These are phyloP conservation scores for Amanita subjunquillea DNA, from an alignment of 768 basidiomycete genomes.

Conservation along the genomic window DNA sequence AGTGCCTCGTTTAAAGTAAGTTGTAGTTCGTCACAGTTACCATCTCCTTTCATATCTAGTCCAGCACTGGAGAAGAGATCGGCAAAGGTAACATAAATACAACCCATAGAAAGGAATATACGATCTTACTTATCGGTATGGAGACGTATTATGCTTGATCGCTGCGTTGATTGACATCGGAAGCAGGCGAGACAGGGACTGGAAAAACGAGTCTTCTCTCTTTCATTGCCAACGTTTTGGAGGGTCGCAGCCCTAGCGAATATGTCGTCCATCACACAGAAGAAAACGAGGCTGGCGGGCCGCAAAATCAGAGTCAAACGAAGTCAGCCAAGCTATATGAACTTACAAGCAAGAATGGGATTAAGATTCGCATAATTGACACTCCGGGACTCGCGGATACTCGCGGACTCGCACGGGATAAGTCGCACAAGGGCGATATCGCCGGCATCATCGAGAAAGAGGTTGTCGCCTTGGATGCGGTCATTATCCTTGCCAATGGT, in stretches of 20 bases:
- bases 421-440: constrained; percentile 13
- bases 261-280: constrained; percentile 1
- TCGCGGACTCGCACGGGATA: constrained; percentile 15
- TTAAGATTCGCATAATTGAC: constrained; percentile 14
- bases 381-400: constrained; percentile 20
- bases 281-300: constrained; percentile 7
- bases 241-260: constrained; percentile 2
- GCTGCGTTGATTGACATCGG: background rate
- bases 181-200: constrained; percentile 11
- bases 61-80: background rate
- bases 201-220: constrained; percentile 11
- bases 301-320: constrained; percentile 8
- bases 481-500: constrained; percentile 18
- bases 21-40: too few relatives aligned
- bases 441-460: constrained; percentile 13
- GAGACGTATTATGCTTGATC: background rate
- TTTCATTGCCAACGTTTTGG: constrained; percentile 10
- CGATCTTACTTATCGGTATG: background rate
- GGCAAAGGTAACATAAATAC: background rate
- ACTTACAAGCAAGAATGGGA: constrained; percentile 4
- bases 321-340: constrained; percentile 8
- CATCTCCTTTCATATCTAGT: too few relatives aligned
- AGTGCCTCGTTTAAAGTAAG: too few relatives aligned
- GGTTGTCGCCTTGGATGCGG: constrained; percentile 13
- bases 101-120: background rate